phyloP scores from a whole-genome alignment of 2,329 filamentous ascomycete species.

The Aspergillus amoenus region DNA sequence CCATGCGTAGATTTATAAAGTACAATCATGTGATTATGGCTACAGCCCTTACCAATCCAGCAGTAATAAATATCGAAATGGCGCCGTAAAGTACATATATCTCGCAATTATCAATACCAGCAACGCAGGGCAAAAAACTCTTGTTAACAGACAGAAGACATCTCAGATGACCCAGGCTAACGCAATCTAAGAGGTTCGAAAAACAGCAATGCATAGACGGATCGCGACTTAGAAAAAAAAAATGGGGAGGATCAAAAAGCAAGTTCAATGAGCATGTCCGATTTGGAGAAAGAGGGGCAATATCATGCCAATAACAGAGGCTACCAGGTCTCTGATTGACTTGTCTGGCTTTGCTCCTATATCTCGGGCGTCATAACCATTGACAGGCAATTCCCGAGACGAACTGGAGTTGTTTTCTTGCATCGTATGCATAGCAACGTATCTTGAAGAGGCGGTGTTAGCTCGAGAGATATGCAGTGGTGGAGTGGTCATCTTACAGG shows the following conservation, averaged over 20 bases:
- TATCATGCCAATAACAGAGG: constrained; percentile 49
- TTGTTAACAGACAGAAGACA: neutral
- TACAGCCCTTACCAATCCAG: neutral
- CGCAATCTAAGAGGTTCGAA: constrained; percentile 3
- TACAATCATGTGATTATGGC: neutral
- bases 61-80: neutral
- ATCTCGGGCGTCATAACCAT: constrained; percentile 45
- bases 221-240: neutral
- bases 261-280: constrained; percentile 45
- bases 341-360: constrained; percentile 34
- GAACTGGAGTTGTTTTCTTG: constrained; percentile 61
- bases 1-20: neutral
- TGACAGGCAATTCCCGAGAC: constrained; percentile 35
- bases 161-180: neutral
- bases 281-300: constrained; percentile 48
- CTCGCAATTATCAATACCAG: neutral
- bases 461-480: neutral
- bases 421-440: constrained; percentile 99
- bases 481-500: constrained; percentile 62
- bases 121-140: neutral
- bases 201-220: constrained; percentile 17
- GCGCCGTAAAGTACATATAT: neutral
- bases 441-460: constrained; percentile 52
- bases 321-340: constrained; percentile 46
- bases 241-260: neutral